phyloP scores from a whole-genome alignment of 495 filamentous ascomycete genomes.

The Staphylotrichum longicolle region DNA sequence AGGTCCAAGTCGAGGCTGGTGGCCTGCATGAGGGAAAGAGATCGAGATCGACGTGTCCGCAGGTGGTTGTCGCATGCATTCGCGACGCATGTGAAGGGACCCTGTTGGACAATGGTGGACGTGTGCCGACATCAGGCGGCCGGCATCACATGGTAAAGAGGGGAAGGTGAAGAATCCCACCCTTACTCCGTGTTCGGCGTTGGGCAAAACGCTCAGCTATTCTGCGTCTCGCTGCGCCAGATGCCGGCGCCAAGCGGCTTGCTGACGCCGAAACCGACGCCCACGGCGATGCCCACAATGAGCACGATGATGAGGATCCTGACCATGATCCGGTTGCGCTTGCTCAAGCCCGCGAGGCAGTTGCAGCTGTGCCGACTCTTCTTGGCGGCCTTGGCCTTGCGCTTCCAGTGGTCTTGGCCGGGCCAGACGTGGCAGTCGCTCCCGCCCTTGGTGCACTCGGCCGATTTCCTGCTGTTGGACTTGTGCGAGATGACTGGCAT shows the following conservation, averaged over 20 bases:
- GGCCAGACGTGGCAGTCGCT: constrained; percentile 51
- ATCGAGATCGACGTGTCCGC: no score
- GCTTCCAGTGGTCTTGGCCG: constrained; percentile 50
- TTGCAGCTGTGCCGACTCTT: constrained; percentile 45
- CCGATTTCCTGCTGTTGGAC: constrained; percentile 31
- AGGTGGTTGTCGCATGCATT: no score
- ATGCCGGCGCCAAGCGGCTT: constrained; percentile 49
- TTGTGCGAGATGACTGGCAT: constrained; percentile 37
- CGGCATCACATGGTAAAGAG: no score
- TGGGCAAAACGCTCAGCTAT: constrained; percentile 20
- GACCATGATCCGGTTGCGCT: constrained; percentile 47
- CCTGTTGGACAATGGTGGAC: no score
- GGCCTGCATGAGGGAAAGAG: no score
- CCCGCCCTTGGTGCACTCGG: constrained; percentile 32
- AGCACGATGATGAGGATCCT: constrained; percentile 44
- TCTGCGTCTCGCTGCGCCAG: constrained; percentile 40
- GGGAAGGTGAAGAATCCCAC: no score
- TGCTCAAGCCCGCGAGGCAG: constrained; percentile 45
- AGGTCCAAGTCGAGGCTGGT: no score
- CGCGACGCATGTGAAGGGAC: no score
- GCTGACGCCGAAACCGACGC: constrained; percentile 50
- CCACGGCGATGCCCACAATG: constrained; percentile 47
- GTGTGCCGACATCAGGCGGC: no score
- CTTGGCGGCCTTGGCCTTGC: constrained; percentile 49
- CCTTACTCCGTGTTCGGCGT: neutral